Base-by-base conservation (phyloP, 2,329 filamentous ascomycete genomes). In the Phaeosphaeria sp. region DNA sequence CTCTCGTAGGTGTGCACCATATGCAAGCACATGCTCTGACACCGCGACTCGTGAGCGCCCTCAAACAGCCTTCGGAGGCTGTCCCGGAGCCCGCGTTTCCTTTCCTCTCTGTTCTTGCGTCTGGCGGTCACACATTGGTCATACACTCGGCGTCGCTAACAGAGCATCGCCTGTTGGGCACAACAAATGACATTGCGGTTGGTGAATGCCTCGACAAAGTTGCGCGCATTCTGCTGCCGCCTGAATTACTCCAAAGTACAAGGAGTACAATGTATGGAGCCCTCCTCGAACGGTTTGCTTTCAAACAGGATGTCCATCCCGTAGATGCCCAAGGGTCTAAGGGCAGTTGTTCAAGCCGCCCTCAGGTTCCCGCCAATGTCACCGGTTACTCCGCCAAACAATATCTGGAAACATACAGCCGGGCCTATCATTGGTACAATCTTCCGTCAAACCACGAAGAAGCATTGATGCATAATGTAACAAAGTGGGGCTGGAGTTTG, bases 11-110 rank as follows among this genome's bases (percentile, higher is more conserved):
- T 0, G 91, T 97, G 0, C 91, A 99, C 76, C 95, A 99, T 77
- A 98, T 99, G 95, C 93, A 97, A 75, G 95, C 93, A 11, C 95
- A 99, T 77, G 90, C 95, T 18, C 80, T 99, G 61, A 98, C 95
- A 18, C 91, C 94, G 17, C 85, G 92, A 10, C 84, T 99, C 43
- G 88, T 89, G 3, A 79, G 82, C 30, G 90, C 90, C 5, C 77
- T 94, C 58, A 72, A 81, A 52, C 63, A 2, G 44, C 52, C 42
- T 9, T 7, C 52, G 22, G 47, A 7, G n/a, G 18, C 13, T 36
- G 48, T 20, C 9, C 22, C 25, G 30, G 23, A 47, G n/a, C 52
- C 59, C 51, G 64, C 60, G 0, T 97, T 96, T 66, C 94, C 95
- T 1, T 97, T 97, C 74, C 81, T 97, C 33, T 93, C 91, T 0